Evolutionary conservation across 2,329 filamentous ascomycete genomes (phyloP).

Genomic region (Colletotrichum australisinense): DNA sequence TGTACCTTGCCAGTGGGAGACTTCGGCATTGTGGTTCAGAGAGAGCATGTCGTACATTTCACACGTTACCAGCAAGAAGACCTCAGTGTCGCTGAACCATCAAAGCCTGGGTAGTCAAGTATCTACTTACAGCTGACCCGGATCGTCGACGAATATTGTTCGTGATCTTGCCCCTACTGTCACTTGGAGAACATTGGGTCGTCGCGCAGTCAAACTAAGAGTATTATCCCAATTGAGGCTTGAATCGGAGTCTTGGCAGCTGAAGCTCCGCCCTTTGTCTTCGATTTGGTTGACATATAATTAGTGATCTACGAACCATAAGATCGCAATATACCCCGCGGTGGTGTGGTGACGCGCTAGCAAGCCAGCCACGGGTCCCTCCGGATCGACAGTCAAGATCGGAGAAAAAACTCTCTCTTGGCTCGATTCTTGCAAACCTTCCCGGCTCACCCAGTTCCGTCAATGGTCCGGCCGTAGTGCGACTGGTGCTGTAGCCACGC

Average conservation of each 20-base stretch:
- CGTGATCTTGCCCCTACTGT: not conserved
- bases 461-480: not conserved
- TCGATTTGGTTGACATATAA: not conserved
- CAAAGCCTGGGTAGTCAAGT: not conserved
- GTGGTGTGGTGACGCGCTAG: not conserved
- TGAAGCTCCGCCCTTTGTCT: not conserved
- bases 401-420: not conserved
- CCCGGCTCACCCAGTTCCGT: not conserved
- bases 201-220: not conserved
- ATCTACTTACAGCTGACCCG: not conserved
- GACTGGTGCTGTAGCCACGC: not conserved
- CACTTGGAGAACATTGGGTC: not conserved
- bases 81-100: not conserved
- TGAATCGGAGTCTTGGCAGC: not conserved
- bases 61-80: not conserved
- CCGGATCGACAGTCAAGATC: not conserved
- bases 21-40: not conserved
- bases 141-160: not conserved
- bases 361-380: not conserved
- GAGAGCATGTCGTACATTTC: not conserved
- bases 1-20: not conserved
- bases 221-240: not conserved
- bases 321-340: too few relatives aligned
- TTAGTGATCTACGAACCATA: not conserved
- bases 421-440: not conserved